Percentiles rank a stretch among this genome's conserved stretches.
Conservation (phyloP, 148 eudicot genomes). For the Rhododendron henanense region DNA sequence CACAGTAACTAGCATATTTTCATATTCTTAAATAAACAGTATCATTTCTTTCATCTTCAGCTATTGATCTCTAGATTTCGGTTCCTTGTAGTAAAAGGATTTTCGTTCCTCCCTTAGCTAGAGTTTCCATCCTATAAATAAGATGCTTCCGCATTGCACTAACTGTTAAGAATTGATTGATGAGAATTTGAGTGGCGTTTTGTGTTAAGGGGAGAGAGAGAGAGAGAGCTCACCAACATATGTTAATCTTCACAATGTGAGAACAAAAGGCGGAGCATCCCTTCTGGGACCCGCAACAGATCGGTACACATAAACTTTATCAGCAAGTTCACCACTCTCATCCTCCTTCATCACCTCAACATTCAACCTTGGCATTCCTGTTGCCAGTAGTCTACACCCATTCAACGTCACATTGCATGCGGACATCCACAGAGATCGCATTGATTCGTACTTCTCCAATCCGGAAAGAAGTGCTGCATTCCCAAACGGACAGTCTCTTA, state of each 20-base stretch:
- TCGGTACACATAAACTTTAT: slow-evolving; percentile 76
- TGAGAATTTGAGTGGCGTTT: neutral
- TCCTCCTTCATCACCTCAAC: slow-evolving; percentile 86
- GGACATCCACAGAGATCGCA: slow-evolving; percentile 95
- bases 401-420: slow-evolving; percentile 61
- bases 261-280: slow-evolving; percentile 81
- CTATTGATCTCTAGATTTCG: neutral
- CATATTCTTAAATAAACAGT: neutral
- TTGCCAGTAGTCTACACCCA: slow-evolving; percentile 55
- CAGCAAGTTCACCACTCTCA: slow-evolving; percentile 46
- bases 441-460: slow-evolving; percentile 60
- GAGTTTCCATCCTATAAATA: neutral
- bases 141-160: neutral
- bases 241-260: slow-evolving; percentile 43
- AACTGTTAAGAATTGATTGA: neutral
- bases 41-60: neutral
- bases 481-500: slow-evolving; percentile 86
- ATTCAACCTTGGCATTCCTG: slow-evolving; percentile 74
- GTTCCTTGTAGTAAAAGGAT: neutral
- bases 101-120: neutral
- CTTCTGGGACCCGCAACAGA: slow-evolving; percentile 72
- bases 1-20: neutral
- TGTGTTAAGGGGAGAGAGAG: neutral
- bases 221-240: slow-evolving; percentile 26
- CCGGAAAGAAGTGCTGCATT: slow-evolving; percentile 66